Conservation (phyloP, 1,139 yeast genomes). For the Pneumocystis carinii region DNA sequence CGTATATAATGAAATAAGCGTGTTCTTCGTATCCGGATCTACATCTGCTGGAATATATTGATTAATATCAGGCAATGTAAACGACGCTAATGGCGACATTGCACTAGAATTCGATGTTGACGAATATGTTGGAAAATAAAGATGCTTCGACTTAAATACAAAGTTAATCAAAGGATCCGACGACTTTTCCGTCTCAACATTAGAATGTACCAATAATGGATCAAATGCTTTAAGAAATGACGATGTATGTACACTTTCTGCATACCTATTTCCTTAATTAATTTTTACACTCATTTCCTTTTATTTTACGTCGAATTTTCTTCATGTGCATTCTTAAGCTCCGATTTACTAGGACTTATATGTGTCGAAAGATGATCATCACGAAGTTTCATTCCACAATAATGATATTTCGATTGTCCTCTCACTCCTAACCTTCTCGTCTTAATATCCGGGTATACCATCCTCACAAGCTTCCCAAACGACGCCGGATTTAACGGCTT, state of each 20-base stretch:
- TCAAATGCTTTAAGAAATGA: not conserved
- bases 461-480: slow-evolving; percentile 67
- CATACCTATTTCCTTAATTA: not conserved
- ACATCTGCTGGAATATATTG: slow-evolving; percentile 26
- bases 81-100: slow-evolving; percentile 8
- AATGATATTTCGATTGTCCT: slow-evolving; percentile 81
- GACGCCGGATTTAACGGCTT: slow-evolving; percentile 76
- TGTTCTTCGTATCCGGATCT: slow-evolving; percentile 47
- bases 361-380: slow-evolving; percentile 29
- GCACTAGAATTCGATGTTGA: slow-evolving; percentile 3
- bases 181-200: slow-evolving; percentile 4
- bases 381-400: slow-evolving; percentile 62
- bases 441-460: slow-evolving; percentile 57
- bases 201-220: not conserved
- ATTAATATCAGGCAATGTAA: slow-evolving; percentile 14
- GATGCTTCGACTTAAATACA: slow-evolving; percentile 3
- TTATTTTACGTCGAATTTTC: not conserved
- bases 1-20: slow-evolving; percentile 45
- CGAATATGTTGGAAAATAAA: slow-evolving; percentile 5
- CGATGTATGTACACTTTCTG: not conserved
- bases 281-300: too few relatives aligned
- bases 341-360: not conserved
- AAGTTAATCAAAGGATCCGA: not conserved
- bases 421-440: slow-evolving; percentile 78
- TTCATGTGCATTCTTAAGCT: not conserved